These are phyloP conservation scores for Chaetomiaceae sp. DNA, from an alignment of 2,329 filamentous ascomycete species.

Conservation along the genomic window DNA sequence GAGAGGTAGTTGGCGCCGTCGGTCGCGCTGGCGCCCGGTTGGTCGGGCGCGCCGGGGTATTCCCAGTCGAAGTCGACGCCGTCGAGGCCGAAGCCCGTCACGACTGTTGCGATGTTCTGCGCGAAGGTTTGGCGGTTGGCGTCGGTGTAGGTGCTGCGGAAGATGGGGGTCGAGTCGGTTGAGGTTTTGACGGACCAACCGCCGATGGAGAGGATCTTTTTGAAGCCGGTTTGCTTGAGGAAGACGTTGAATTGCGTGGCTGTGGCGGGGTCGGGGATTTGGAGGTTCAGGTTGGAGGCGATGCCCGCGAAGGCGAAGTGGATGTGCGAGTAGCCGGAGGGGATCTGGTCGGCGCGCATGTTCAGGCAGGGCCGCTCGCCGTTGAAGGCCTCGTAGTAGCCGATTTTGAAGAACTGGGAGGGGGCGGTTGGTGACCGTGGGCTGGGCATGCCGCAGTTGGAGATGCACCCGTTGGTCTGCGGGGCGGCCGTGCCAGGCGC, in stretches of 20 bases:
- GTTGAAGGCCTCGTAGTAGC: conserved; percentile 23
- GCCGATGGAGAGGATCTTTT: conserved; percentile 20
- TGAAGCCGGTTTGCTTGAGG: conserved; percentile 12
- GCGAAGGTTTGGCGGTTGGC: conserved; percentile 27
- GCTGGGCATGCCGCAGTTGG: conserved; percentile 37
- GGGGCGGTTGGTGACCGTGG: conserved; percentile 18
- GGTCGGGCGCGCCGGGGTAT: conserved; percentile 35
- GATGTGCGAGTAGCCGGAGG: conserved; percentile 22
- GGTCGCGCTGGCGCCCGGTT: conserved; percentile 25
- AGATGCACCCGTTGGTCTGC: conserved; percentile 34
- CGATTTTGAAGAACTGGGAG: conserved; percentile 1
- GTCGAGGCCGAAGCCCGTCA: conserved; percentile 37
- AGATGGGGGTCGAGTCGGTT: conserved; percentile 5
- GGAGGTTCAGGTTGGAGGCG: conserved; percentile 8
- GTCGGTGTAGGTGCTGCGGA: conserved; percentile 5
- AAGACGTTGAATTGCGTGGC: conserved; percentile 14
- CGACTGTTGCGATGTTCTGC: conserved; percentile 35
- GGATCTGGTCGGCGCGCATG: conserved; percentile 7
- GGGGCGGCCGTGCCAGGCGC: conserved; percentile 26
- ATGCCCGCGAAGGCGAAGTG: conserved; percentile 30
- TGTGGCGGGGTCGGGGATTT: conserved; percentile 13
- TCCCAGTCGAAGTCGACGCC: conserved; percentile 38
- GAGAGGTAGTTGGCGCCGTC: conserved; percentile 32
- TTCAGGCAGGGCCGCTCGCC: conserved; percentile 13
- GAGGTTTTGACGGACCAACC: conserved; percentile 19